phyloP scores from a whole-genome alignment of 306 rosid species.

The Quercus gilva region DNA sequence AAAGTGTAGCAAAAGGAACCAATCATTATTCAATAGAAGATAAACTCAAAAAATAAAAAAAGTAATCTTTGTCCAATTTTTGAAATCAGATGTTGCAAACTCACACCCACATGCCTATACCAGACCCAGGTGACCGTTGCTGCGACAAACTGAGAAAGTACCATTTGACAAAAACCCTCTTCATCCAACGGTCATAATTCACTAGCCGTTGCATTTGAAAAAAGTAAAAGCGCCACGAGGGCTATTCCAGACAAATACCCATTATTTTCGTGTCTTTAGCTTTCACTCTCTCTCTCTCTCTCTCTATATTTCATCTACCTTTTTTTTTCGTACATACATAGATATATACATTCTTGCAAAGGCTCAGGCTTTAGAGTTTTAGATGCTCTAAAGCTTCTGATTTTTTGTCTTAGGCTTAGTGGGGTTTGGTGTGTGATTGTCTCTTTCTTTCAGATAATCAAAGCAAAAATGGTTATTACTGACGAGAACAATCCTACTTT shows the following conservation, averaged over 20 bases:
- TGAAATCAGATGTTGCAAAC: constrained; percentile 29
- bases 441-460: constrained; percentile 17
- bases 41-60: neutral
- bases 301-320: too few species aligned
- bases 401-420: neutral
- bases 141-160: constrained; percentile 29
- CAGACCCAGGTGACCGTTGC: constrained; percentile 64
- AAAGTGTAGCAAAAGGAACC: constrained; percentile 2
- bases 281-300: neutral
- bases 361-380: neutral
- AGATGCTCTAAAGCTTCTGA: constrained; percentile 11
- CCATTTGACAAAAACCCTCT: neutral
- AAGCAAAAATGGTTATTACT: constrained; percentile 47
- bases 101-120: constrained; percentile 36
- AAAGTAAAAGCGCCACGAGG: constrained; percentile 13
- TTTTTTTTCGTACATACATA: too few species aligned
- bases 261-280: constrained; percentile 8
- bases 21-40: constrained; percentile 9
- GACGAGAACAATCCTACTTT: constrained; percentile 52
- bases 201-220: constrained; percentile 94
- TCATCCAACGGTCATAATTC: constrained; percentile 65
- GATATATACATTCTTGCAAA: neutral
- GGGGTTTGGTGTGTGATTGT: constrained; percentile 18
- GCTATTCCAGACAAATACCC: constrained; percentile 40
- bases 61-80: constrained; percentile 23